Evolutionary conservation across 768 basidiomycete species (phyloP), one percentile per base, ranked within the genome.

Genomic region (Termitomyces sp.): DNA sequence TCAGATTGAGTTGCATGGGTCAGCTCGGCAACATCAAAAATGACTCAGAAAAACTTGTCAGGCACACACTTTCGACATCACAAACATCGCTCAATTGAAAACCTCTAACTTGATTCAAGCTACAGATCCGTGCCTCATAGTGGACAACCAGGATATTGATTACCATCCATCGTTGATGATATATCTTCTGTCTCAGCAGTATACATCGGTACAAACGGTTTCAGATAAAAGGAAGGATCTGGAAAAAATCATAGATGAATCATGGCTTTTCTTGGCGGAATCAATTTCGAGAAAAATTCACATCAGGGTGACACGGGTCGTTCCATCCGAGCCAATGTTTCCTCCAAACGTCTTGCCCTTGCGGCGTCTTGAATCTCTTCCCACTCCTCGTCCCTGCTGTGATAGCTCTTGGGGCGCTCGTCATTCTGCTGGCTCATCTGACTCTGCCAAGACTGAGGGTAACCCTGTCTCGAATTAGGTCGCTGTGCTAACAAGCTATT

Each of bases 381-480:
- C 82, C 83, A 83, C 33, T 81, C 76, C 55, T 81, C 80, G 62
- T 83, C 84, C 44, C 65, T 70, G 58, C 80, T 83, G 53, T 67
- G 62, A 66, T 85, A 85, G 69, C 84, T 85, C 54, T 77, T 55
- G n/a, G 83, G 82, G 33, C 82, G 69, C 28, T 74, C 74, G 33
- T 51, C 55, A 36, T 14, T 69, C 57, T 59, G 66, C 58, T 65
- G 63, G 60, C 64, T 73, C 54, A 65, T 62, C 52, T 71, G 64
- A 54, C 70, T 76, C 46, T 69, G 69, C 32, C 62, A 68, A 52
- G 77, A 76, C 14, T 60, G 58, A 52, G 75, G 78, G 46, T 80
- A 38, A 41, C 46, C 45, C 40, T 70, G 68, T 32, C 63, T 70
- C 54, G 79, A 77, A 14, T 60, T 50, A 52, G 78, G 80, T 55